Base-by-base conservation (phyloP, 192 early-diverging fungal species). In the Entomortierella lignicola region DNA sequence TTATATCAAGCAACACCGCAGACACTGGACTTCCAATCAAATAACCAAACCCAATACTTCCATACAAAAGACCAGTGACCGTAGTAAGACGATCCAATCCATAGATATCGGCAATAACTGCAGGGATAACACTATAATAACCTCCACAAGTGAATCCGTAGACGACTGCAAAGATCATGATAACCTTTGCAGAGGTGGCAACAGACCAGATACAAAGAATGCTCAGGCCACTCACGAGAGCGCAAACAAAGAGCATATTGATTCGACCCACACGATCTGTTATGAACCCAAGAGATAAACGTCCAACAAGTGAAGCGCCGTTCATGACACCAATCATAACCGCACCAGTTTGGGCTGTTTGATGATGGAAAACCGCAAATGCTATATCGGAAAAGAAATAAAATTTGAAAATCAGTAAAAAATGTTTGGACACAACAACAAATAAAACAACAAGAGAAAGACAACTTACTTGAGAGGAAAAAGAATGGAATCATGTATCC, bases 401-500 rank as follows among this genome's bases (percentile, higher is more conserved):
- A 56, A n/a, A 2, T 29, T 29, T 20, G 29, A n/a, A 62, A 0
- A 51, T 12, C 5, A n/a, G 0, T 30, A 17, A 8, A 63, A 31
- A 6, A 43, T 60, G 2, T 60, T 12, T 7, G 27, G 4, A 48
- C n/a, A 39, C 31, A 55, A 63, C n/a, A 7, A 39, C 47, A 39
- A 25, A 25, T 2, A 26, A 17, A 30, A 4, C 10, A 39, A 10
- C 7, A 59, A 30, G 29, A 30, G 25, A 39, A 50, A 47, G 32
- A 50, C 2, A 4, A 59, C 73, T 64, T 69, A 77, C 73, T 47
- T 8, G 73, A 77, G 8, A 77, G 32, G 66, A 77, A 77, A 30
- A 77, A 77, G 30, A 77, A 83, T 12, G 81, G 75, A 58, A 72
- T 68, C 63, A 83, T 77, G 50, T 77, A 77, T 63, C 74, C 74